Percentiles rank a stretch among this genome's conserved stretches.
Evolutionary conservation across 352 stramenopile species (phyloP).

Genomic region (Phytophthora pinifolia): DNA sequence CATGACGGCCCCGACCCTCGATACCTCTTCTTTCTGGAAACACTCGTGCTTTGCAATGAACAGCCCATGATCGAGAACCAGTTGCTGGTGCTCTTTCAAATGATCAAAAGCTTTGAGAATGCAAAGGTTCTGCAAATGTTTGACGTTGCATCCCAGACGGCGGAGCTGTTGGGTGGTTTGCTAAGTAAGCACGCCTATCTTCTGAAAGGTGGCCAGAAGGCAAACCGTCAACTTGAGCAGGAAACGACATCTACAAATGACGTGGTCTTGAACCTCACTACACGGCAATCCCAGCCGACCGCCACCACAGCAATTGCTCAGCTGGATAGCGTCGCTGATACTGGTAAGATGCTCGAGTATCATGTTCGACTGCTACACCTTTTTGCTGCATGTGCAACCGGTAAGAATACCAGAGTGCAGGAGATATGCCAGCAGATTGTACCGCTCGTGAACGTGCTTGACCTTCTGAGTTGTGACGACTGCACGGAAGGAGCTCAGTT

Average conservation of each 20-base stretch:
- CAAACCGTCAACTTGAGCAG: not conserved
- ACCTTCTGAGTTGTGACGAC: slow-evolving; percentile 36
- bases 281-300: not conserved
- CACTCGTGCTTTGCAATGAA: slow-evolving; percentile 56
- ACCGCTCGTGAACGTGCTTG: slow-evolving; percentile 40
- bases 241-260: not conserved
- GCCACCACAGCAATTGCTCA: not conserved
- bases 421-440: slow-evolving; percentile 72
- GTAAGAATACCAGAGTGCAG: slow-evolving; percentile 62
- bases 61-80: slow-evolving; percentile 66
- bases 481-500: slow-evolving; percentile 56
- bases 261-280: not conserved
- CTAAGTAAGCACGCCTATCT: slow-evolving; percentile 27
- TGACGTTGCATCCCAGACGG: slow-evolving; percentile 37
- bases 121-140: slow-evolving; percentile 53
- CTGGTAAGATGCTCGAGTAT: slow-evolving; percentile 52
- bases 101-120: slow-evolving; percentile 65
- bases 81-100: slow-evolving; percentile 62
- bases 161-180: slow-evolving; percentile 32
- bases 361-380: slow-evolving; percentile 56
- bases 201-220: slow-evolving; percentile 4
- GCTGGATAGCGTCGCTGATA: slow-evolving; percentile 5
- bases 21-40: slow-evolving; percentile 67
- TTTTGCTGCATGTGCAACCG: slow-evolving; percentile 56
- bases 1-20: slow-evolving; percentile 43